A percentile compares a stretch with the other conserved stretches of the same genome.
phyloP scores from a whole-genome alignment of 176 grass and related monocot species.

The Oryza nivara region DNA sequence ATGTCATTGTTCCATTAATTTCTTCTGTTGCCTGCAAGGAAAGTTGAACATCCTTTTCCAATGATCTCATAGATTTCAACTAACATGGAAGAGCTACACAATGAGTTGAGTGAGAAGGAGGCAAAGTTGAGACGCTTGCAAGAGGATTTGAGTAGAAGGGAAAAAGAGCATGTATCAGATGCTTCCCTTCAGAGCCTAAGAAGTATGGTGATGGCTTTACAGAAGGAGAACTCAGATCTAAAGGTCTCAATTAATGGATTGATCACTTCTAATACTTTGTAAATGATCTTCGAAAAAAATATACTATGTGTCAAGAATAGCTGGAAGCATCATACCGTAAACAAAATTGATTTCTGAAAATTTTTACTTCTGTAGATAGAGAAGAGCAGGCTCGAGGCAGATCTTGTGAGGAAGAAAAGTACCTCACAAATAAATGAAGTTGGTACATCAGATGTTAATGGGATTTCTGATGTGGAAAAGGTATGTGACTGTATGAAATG shows the following conservation, averaged over 20 bases:
- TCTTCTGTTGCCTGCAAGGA: slow-evolving; percentile 8
- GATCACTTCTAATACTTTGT: slow-evolving; percentile 1
- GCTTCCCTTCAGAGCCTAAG: slow-evolving; percentile 58
- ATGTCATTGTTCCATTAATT: background rate
- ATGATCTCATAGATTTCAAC: slow-evolving; percentile 54
- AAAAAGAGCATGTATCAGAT: slow-evolving; percentile 47
- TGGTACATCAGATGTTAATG: slow-evolving; percentile 41
- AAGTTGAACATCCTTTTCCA: slow-evolving; percentile 2
- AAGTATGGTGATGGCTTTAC: slow-evolving; percentile 58
- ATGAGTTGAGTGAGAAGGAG: slow-evolving; percentile 73
- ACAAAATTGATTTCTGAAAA: slow-evolving; percentile 16
- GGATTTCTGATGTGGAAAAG: slow-evolving; percentile 41
- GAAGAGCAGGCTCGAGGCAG: slow-evolving; percentile 65
- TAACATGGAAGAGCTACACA: slow-evolving; percentile 61
- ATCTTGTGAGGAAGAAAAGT: slow-evolving; percentile 44
- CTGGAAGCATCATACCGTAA: background rate
- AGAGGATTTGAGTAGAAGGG: slow-evolving; percentile 61
- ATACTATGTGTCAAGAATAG: background rate
- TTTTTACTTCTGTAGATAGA: slow-evolving; percentile 57
- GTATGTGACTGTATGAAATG: slow-evolving; percentile 23
- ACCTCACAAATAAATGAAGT: slow-evolving; percentile 45
- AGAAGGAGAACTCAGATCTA: slow-evolving; percentile 78
- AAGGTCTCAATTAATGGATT: slow-evolving; percentile 65
- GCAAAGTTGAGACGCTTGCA: slow-evolving; percentile 55
- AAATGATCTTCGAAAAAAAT: background rate